Percentiles rank a stretch among this genome's conserved stretches.
phyloP scores from a whole-genome alignment of 306 rosid genomes.

The Oemleria cerasiformis region DNA sequence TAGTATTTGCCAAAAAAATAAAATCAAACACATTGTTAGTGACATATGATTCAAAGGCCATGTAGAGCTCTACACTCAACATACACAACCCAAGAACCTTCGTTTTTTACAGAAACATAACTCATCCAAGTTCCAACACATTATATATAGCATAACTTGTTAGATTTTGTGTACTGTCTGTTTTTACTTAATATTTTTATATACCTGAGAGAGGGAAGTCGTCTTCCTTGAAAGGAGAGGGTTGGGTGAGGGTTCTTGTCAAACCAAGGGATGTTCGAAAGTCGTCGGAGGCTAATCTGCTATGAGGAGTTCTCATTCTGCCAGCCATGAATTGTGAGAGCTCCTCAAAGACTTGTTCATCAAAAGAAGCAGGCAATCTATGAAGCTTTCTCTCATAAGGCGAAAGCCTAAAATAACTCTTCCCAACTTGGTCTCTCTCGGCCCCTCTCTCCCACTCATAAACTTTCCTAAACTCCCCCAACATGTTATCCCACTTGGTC shows the following conservation, averaged over 20 bases:
- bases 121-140: too few relatives aligned
- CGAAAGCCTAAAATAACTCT: conserved; percentile 91
- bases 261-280: conserved; percentile 18
- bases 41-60: too few relatives aligned
- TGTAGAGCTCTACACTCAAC: too few relatives aligned
- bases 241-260: conserved; percentile 46
- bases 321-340: conserved; percentile 90
- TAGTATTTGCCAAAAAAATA: too few relatives aligned
- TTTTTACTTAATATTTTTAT: background rate
- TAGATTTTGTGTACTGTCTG: background rate
- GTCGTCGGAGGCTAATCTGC: conserved; percentile 46
- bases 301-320: conserved; percentile 63
- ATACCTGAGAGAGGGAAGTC: conserved; percentile 58
- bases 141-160: too few relatives aligned
- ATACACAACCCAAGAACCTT: too few relatives aligned
- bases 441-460: conserved; percentile 96
- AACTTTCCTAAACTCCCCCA: conserved; percentile 94
- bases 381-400: conserved; percentile 93
- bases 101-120: too few relatives aligned
- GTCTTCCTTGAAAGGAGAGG: conserved; percentile 64
- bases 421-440: conserved; percentile 77
- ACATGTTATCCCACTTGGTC: conserved; percentile 97
- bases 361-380: conserved; percentile 93
- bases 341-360: conserved; percentile 93
- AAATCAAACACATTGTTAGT: background rate